phyloP scores from a whole-genome alignment of 83 land plant genomes.

The Diphasiastrum complanatum region DNA sequence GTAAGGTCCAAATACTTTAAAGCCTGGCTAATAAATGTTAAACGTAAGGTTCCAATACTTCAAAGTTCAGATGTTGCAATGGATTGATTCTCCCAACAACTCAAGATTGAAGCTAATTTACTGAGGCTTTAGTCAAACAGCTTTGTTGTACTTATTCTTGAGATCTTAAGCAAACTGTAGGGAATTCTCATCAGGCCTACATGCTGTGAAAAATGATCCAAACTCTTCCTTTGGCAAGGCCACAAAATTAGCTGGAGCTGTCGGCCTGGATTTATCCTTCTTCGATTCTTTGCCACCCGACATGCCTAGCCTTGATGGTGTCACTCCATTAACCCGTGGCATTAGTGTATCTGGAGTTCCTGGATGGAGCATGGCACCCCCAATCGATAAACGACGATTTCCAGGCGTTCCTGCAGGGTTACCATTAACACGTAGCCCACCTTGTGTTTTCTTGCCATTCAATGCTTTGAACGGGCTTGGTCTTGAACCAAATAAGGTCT shows the following conservation, averaged over 20 bases:
- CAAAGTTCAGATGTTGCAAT: too few relatives aligned
- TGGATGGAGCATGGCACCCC: neutral
- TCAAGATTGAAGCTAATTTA: too few relatives aligned
- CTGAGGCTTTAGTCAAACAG: too few relatives aligned
- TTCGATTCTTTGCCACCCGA: neutral
- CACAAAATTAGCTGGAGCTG: neutral
- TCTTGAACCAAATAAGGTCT: constrained; percentile 2
- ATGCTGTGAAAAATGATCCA: neutral
- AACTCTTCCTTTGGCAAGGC: neutral
- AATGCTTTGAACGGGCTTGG: constrained; percentile 1
- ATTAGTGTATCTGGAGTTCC: neutral
- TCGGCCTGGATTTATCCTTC: neutral
- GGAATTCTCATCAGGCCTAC: too few relatives aligned
- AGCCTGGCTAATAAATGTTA: too few relatives aligned
- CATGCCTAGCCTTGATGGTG: neutral
- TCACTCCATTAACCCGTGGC: neutral
- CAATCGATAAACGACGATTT: constrained; percentile 7
- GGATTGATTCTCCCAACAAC: too few relatives aligned
- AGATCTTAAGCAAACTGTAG: too few relatives aligned
- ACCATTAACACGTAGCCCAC: neutral
- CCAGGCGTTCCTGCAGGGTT: constrained; percentile 1
- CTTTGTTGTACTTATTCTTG: too few relatives aligned
- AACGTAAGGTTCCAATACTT: too few relatives aligned
- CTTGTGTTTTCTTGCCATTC: neutral
- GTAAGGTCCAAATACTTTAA: too few relatives aligned